Percentiles rank a stretch among this genome's conserved stretches.
phyloP scores from a whole-genome alignment of 2,329 filamentous ascomycete genomes.

The Stemphylium lycopersici region DNA sequence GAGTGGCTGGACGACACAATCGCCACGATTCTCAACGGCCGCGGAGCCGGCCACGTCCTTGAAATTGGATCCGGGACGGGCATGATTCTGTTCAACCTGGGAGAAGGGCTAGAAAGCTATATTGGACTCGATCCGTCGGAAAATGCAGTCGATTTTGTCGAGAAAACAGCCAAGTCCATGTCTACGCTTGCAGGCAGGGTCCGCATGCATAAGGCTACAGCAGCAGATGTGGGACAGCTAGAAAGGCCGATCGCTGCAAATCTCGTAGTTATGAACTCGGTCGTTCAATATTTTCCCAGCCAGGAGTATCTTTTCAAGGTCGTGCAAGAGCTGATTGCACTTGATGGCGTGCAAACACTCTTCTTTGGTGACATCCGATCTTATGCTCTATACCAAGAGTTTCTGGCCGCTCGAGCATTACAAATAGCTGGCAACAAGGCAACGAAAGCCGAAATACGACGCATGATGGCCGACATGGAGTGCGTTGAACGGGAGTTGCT shows the following conservation, averaged over 20 bases:
- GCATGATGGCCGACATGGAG: conserved; percentile 8
- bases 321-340: not conserved
- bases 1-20: conserved; percentile 20
- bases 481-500: conserved; percentile 1
- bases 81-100: conserved; percentile 21
- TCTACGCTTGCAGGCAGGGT: conserved; percentile 2
- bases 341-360: not conserved
- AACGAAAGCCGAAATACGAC: not conserved
- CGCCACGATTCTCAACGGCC: not conserved
- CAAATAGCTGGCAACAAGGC: not conserved
- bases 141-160: conserved; percentile 7
- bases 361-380: conserved; percentile 15
- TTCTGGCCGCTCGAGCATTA: not conserved
- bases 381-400: conserved; percentile 6
- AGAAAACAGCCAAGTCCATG: conserved; percentile 1
- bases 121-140: conserved; percentile 7
- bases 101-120: conserved; percentile 3
- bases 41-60: conserved; percentile 1
- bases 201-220: not conserved
- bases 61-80: conserved; percentile 15
- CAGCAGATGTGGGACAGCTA: not conserved
- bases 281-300: conserved; percentile 17
- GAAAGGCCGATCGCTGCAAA: not conserved
- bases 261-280: conserved; percentile 10
- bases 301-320: conserved; percentile 12